Evolutionary conservation across 352 stramenopile genomes (phyloP).

Genomic region (Saprolegnia parasitica): DNA sequence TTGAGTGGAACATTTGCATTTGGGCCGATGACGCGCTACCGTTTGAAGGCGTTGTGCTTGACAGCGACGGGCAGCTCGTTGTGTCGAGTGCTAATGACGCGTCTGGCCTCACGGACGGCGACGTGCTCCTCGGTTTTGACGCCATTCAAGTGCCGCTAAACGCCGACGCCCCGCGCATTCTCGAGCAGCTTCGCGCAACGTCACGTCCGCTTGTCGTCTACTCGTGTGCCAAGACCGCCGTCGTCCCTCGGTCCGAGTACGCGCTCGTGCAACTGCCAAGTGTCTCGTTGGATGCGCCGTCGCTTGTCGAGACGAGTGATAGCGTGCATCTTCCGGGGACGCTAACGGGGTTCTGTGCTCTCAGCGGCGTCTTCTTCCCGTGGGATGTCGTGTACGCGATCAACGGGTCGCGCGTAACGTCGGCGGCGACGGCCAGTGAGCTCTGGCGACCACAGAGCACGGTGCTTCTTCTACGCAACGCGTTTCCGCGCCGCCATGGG

Average conservation of each 20-base stretch:
- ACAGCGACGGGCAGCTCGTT: neutral
- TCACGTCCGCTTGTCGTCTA: neutral
- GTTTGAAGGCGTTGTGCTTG: neutral
- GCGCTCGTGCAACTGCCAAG: neutral
- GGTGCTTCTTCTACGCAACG: slow-evolving; percentile 4
- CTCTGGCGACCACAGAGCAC: slow-evolving; percentile 16
- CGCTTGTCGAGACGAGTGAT: neutral
- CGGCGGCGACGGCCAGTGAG: neutral
- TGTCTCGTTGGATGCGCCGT: neutral
- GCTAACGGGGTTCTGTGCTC: neutral
- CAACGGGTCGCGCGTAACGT: slow-evolving; percentile 12
- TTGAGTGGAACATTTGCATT: neutral
- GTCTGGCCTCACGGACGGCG: neutral
- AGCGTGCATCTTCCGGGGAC: neutral
- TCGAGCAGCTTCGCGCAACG: neutral
- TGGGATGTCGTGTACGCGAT: slow-evolving; percentile 25
- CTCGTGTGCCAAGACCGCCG: neutral
- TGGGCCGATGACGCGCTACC: neutral
- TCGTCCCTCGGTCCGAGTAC: neutral
- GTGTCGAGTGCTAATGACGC: neutral
- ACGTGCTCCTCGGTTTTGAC: slow-evolving; percentile 2
- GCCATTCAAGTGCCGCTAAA: neutral
- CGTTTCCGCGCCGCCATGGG: slow-evolving; percentile 1
- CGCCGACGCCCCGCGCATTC: neutral
- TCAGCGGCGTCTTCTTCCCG: slow-evolving; percentile 10